These are phyloP conservation scores for Saturnispora saitoi DNA, from an alignment of 805 yeast species.

Conservation along the genomic window DNA sequence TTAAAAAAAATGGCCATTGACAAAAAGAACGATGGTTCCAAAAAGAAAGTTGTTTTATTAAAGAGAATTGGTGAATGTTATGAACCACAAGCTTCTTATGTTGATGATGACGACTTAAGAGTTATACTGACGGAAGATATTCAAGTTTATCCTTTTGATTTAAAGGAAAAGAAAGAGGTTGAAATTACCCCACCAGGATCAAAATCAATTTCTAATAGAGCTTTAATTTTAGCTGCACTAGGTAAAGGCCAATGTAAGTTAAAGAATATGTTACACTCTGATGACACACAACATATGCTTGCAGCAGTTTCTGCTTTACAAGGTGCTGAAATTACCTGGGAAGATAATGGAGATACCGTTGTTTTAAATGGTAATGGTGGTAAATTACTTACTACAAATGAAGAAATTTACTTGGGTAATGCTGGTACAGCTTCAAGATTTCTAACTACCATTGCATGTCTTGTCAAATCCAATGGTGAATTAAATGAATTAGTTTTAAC, in stretches of 20 bases:
- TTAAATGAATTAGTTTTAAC: slow-evolving; percentile 55
- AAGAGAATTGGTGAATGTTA: slow-evolving; percentile 82
- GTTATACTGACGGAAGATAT: slow-evolving; percentile 79
- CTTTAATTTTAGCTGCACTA: slow-evolving; percentile 83
- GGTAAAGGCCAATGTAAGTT: slow-evolving; percentile 79
- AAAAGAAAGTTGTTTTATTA: slow-evolving; percentile 78
- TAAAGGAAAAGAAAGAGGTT: slow-evolving; percentile 28
- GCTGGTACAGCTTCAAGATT: slow-evolving; percentile 98
- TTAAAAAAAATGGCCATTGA: slow-evolving; percentile 88
- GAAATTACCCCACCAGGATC: slow-evolving; percentile 89
- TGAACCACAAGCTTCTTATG: slow-evolving; percentile 81
- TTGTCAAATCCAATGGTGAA: slow-evolving; percentile 45
- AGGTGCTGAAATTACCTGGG: slow-evolving; percentile 77
- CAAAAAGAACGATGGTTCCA: slow-evolving; percentile 90
- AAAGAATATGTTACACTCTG: slow-evolving; percentile 85
- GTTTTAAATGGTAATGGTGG: slow-evolving; percentile 85
- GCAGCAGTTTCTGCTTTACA: slow-evolving; percentile 70
- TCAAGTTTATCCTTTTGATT: slow-evolving; percentile 50
- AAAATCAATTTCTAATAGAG: slow-evolving; percentile 93
- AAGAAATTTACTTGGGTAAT: slow-evolving; percentile 81
- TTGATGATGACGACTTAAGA: slow-evolving; percentile 70
- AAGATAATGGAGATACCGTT: slow-evolving; percentile 84
- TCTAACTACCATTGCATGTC: slow-evolving; percentile 84
- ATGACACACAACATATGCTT: slow-evolving; percentile 92
- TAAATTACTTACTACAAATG: slow-evolving; percentile 48